Conservation (phyloP, 306 rosid genomes). For the Hippophae tibetana region DNA sequence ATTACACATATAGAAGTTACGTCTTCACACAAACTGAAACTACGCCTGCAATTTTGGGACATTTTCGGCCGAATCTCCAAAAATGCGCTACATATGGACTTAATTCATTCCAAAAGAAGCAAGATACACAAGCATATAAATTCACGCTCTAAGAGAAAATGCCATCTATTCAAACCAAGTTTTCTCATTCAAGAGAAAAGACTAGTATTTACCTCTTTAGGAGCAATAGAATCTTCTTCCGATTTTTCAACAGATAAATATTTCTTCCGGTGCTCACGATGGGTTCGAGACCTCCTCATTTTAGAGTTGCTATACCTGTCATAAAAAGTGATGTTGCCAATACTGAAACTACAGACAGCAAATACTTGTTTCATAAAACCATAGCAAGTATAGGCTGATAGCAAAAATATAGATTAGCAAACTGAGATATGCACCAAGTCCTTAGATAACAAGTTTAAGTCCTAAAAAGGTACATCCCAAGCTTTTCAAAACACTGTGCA, state of each 20-base stretch:
- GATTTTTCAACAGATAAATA: slow-evolving; percentile 23
- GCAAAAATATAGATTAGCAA: neutral
- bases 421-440: neutral
- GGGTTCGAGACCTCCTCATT: slow-evolving; percentile 46
- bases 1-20: too few relatives aligned
- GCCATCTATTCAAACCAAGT: neutral
- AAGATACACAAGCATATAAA: neutral
- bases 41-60: too few relatives aligned
- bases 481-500: too few relatives aligned
- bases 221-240: slow-evolving; percentile 24
- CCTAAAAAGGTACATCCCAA: neutral
- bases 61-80: too few relatives aligned
- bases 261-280: slow-evolving; percentile 30
- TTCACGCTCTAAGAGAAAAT: neutral
- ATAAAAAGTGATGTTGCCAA: slow-evolving; percentile 1
- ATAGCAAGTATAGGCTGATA: neutral
- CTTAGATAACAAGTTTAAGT: neutral
- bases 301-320: slow-evolving; percentile 49
- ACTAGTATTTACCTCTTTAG: slow-evolving; percentile 33
- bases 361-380: neutral
- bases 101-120: neutral
- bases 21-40: too few relatives aligned
- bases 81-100: too few relatives aligned
- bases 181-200: neutral
- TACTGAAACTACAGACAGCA: neutral